Percentiles rank a stretch among this genome's conserved stretches.
phyloP scores from a whole-genome alignment of 1,284 basidiomycete genomes.

The Leccinum huronense region DNA sequence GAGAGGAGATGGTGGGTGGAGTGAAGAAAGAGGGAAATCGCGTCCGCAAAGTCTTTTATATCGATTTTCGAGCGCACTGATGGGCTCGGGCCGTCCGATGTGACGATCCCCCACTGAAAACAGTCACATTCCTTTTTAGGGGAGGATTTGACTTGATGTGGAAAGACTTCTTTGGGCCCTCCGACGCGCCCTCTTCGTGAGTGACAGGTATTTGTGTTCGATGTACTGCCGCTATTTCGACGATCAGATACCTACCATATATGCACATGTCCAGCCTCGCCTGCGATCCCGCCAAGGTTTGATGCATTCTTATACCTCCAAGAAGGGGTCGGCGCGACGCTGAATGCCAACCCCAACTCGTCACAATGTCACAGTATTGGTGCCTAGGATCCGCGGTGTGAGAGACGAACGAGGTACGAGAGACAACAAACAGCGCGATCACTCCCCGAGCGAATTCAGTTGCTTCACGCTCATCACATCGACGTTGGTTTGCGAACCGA shows the following conservation, averaged over 20 bases:
- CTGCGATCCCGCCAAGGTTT: constrained; percentile 1
- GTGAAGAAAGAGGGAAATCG: constrained; percentile 32
- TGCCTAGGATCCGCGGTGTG: constrained; percentile 29
- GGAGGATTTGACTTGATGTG: constrained; percentile 31
- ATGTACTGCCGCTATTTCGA: constrained; percentile 24
- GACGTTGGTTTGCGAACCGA: not conserved
- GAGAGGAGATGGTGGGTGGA: constrained; percentile 26
- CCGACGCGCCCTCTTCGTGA: constrained; percentile 18
- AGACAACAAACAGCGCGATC: constrained; percentile 6
- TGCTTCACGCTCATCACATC: constrained; percentile 1
- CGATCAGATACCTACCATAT: constrained; percentile 24
- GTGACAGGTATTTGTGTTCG: constrained; percentile 30
- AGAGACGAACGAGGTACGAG: constrained; percentile 8
- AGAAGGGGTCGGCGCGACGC: not conserved
- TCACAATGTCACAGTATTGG: constrained; percentile 27
- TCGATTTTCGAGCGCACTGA: constrained; percentile 28
- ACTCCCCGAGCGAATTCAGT: constrained; percentile 5
- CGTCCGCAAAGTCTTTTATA: constrained; percentile 32
- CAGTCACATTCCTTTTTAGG: constrained; percentile 36
- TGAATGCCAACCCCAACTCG: constrained; percentile 25
- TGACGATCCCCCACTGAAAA: constrained; percentile 34
- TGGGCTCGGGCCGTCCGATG: constrained; percentile 24
- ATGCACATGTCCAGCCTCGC: constrained; percentile 1
- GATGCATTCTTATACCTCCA: not conserved
- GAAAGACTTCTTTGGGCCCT: constrained; percentile 34